Conservation (phyloP, 805 yeast species). For the Zygotorulaspora florentina region DNA sequence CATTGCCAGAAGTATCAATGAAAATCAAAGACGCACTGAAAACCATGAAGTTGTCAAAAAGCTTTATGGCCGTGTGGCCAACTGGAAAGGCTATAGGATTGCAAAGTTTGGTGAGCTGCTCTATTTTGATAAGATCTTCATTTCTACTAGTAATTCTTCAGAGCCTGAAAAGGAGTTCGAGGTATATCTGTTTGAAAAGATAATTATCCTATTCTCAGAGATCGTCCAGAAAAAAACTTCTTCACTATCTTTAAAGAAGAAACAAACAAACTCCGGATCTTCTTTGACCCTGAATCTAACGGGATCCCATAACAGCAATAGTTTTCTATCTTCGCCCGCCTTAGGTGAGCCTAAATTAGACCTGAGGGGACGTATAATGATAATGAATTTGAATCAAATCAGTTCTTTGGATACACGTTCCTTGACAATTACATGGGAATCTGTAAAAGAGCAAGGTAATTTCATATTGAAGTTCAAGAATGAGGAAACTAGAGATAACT, state of each 20-base stretch:
- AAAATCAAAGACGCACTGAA: slow-evolving; percentile 88
- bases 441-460: slow-evolving; percentile 79
- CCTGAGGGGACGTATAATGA: slow-evolving; percentile 77
- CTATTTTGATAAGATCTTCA: slow-evolving; percentile 63
- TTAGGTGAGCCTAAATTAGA: slow-evolving; percentile 44
- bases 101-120: slow-evolving; percentile 80
- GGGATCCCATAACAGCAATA: slow-evolving; percentile 13
- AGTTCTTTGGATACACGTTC: slow-evolving; percentile 47
- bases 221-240: slow-evolving; percentile 46
- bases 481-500: slow-evolving; percentile 77
- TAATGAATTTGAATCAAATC: slow-evolving; percentile 58
- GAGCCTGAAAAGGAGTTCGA: slow-evolving; percentile 81
- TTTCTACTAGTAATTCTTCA: slow-evolving; percentile 38
- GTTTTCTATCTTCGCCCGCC: slow-evolving; percentile 9
- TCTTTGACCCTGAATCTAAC: slow-evolving; percentile 12
- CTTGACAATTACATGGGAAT: slow-evolving; percentile 73
- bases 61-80: slow-evolving; percentile 67
- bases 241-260: slow-evolving; percentile 40
- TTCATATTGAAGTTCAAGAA: slow-evolving; percentile 77
- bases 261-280: slow-evolving; percentile 25
- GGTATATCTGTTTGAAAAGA: slow-evolving; percentile 80
- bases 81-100: slow-evolving; percentile 88
- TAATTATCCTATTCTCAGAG: slow-evolving; percentile 62
- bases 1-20: slow-evolving; percentile 85
- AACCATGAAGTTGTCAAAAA: slow-evolving; percentile 68